Base-by-base conservation (phyloP, 1,284 basidiomycete genomes). In the Veloboletus limbatus region DNA sequence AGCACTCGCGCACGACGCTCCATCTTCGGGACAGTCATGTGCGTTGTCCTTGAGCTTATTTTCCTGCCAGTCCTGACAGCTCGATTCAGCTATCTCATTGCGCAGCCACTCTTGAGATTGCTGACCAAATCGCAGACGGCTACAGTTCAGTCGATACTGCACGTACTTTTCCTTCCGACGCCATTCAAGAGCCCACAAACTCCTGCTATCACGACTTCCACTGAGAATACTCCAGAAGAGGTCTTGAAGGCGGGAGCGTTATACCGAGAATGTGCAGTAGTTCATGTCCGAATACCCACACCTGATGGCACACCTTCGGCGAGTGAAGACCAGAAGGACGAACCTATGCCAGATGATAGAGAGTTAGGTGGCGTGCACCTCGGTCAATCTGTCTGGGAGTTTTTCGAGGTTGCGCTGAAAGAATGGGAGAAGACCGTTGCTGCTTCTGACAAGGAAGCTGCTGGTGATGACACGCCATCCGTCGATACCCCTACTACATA, bases 241-340 rank as follows among this genome's bases (percentile, higher is more conserved):
- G 75, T 86, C 3, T 69, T 89, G 33, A 82, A 84, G 62, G 83
- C 85, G 1, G 86, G 87, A 0, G 77, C 82, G n/a, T 63, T 89
- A 21, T 88, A 89, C 54, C 73, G 81, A 11, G 85, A 89, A 55
- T 88, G 85, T 53, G 78, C 80, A 0, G 75, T 82, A 3, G 81
- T 84, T 2, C 67, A 61, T 25, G 51, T 86, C 10, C 65, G 60
- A 14, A 68, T 84, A 26, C 73, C 72, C 39, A 36, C 62, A 27
- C 55, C 70, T 31, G 53, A 53, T 3, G 66, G 67, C 17, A 40
- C 54, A n/a, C n/a, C n/a, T n/a, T 48, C 31, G 22, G 46, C 17
- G 27, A 41, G 40, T 39, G 33, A 51, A 24, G 53, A 55, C 7
- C 39, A 47, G 27, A 52, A 55, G 21, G 53, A 50, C 5, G 47